Evolutionary conservation across 768 basidiomycete genomes (phyloP), one percentile per base, ranked within the genome.

Genomic region (Mycena crocata): DNA sequence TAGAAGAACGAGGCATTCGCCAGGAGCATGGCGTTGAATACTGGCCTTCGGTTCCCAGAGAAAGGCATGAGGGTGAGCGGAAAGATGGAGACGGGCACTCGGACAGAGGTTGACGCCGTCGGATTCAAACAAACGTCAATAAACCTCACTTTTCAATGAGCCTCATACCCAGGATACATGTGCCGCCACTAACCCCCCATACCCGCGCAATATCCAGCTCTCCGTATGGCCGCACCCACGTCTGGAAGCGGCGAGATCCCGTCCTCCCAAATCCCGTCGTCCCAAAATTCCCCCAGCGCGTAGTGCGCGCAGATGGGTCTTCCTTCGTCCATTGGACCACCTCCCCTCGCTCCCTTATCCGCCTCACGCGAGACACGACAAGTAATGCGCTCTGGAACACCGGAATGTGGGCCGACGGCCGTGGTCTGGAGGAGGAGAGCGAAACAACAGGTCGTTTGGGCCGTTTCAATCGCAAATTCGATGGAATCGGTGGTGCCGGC

Each of bases 311-410:
- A 0, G 96, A 97, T 80, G 95, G 96, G 14, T 92, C 93, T 30
- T 93, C 92, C 1, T 95, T 94, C 76, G 89, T 87, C 6, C 93
- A 96, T 71, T 93, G 91, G 87, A 94, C 93, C 15, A 96, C 95
- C 1, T 94, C 95, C 0, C 95, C 96, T 0, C 90, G 89, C 8
- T 90, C 91, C 5, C 77, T 87, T 39, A 86, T 94, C 49, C 87
- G 90, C 39, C 83, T 96, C 50, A 93, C 95, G 23, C 89, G 95
- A 44, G 95, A 97, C 73, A 90, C 93, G 54, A 93, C 93, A 19
- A 98, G 95, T 76, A 90, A 95, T 72, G 93, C 95, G 1, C 78
- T 94, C 8, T 98, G 93, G 92, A 93, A 93, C 73, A 87, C 91
- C 3, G 86, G 87, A 4, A 80, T 84, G 65, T 83, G 84, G 67